Conservation (phyloP, 1,284 basidiomycete species). For the Schizopora paradoxa region DNA sequence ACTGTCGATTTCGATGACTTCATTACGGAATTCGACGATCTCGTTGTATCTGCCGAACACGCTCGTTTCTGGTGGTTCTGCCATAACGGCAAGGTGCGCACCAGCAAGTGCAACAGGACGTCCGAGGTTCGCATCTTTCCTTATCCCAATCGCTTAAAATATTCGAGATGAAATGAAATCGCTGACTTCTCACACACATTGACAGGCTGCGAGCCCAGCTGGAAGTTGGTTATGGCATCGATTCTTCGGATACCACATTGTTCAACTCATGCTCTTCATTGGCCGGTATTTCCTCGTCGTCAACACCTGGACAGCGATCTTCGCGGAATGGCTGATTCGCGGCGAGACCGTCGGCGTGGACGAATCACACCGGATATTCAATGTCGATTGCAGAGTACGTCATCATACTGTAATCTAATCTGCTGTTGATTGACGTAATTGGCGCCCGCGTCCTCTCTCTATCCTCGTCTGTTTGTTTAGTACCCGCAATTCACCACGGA, state of each 20-base stretch:
- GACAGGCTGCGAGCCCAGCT: conserved; percentile 43
- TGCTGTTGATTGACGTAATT: neutral
- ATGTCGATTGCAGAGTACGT: conserved; percentile 75
- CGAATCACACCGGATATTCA: conserved; percentile 76
- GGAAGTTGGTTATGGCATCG: conserved; percentile 66
- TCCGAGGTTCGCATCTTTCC: conserved; percentile 53
- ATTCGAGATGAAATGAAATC: conserved; percentile 1
- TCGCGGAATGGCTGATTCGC: conserved; percentile 59
- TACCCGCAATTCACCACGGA: conserved; percentile 88
- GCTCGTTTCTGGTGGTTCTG: conserved; percentile 97
- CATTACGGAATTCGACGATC: conserved; percentile 45
- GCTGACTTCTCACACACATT: conserved; percentile 23
- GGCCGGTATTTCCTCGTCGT: conserved; percentile 52
- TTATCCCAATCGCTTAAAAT: conserved; percentile 11
- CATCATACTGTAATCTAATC: conserved; percentile 4
- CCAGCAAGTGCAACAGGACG: conserved; percentile 74
- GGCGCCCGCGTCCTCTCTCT: neutral
- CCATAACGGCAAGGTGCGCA: conserved; percentile 67
- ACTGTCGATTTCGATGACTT: conserved; percentile 64
- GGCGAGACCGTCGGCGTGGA: conserved; percentile 52
- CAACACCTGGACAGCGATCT: conserved; percentile 49
- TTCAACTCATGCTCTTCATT: conserved; percentile 76
- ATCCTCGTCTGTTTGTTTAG: conserved; percentile 34
- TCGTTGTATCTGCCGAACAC: conserved; percentile 73
- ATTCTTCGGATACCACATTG: conserved; percentile 67